Base-by-base conservation (phyloP, 345 rosid genomes). In the Acer yangbiense region DNA sequence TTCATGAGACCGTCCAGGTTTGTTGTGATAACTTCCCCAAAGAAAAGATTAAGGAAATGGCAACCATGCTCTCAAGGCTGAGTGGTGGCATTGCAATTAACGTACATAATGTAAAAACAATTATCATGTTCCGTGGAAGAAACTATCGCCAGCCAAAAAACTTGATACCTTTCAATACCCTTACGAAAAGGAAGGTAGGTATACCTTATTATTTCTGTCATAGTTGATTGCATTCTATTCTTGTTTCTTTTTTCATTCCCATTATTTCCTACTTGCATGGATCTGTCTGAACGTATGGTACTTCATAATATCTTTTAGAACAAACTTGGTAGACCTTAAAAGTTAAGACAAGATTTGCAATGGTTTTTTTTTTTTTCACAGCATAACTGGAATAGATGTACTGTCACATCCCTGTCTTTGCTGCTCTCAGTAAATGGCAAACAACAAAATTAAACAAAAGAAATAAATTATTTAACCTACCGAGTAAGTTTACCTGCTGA, bases 1-100 rank as follows among this genome's bases (percentile, higher is more conserved):
- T 95, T 87, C 99, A 95, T 71, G 98, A 95, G 89, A 95, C 99
- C 0, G 97, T 95, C 52, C 99, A 95, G 86, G 98, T 93, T 73
- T 92, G 96, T 64, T 95, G 99, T 72, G 99, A 93, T 84, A 92
- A 93, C 84, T 92, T 93, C 75, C 95, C 98, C 18, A 91, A 90
- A 83, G 99, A 95, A 77, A 93, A 89, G 83, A 95, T 95, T 23
- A 95, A 93, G 87, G 97, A 93, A 82, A 93, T 95, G 98, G 97
- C 98, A 0, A 89, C 90, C 50, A 93, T 95, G 97, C 72, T 95
- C 60, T 91, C 97, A 0, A 92, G 98, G 77, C 79, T 95, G 52
- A 95, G 99, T 74, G 99, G 99, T 10, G 99, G 99, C 27, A 87
- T 92, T 68, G 99, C 88, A 72, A 85, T 93, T 58, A 92, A 95